Evolutionary conservation across 345 rosid genomes (phyloP).

Genomic region (Garcia nutans): DNA sequence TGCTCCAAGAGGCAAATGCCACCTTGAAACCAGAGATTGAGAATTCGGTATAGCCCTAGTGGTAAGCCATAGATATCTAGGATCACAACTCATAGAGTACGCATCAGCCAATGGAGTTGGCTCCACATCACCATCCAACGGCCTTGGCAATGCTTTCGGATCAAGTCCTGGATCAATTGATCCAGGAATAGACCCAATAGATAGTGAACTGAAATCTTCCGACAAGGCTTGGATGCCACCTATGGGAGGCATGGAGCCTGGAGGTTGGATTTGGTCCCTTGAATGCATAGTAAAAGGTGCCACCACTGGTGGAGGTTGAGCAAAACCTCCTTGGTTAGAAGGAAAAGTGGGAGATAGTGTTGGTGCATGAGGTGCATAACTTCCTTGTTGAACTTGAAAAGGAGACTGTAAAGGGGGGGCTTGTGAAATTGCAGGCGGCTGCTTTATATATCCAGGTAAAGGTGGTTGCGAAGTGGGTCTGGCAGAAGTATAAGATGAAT

Average conservation of each 20-base stretch:
- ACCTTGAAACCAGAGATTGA: slow-evolving; percentile 85
- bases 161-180: slow-evolving; percentile 81
- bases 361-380: slow-evolving; percentile 41
- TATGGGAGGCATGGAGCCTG: slow-evolving; percentile 62
- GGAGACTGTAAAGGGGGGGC: slow-evolving; percentile 51
- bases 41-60: slow-evolving; percentile 88
- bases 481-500: slow-evolving; percentile 41
- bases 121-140: slow-evolving; percentile 91
- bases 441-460: slow-evolving; percentile 67
- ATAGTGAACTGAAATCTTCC: slow-evolving; percentile 84
- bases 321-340: slow-evolving; percentile 54
- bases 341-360: slow-evolving; percentile 47
- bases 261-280: slow-evolving; percentile 59
- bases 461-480: slow-evolving; percentile 44
- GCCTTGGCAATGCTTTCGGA: slow-evolving; percentile 78
- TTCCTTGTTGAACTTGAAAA: slow-evolving; percentile 54
- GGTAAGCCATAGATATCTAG: slow-evolving; percentile 84
- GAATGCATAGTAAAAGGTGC: slow-evolving; percentile 39
- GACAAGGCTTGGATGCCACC: slow-evolving; percentile 63
- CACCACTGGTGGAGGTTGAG: slow-evolving; percentile 39
- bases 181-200: slow-evolving; percentile 76
- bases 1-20: slow-evolving; percentile 99
- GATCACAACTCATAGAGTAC: slow-evolving; percentile 76
- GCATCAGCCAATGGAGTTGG: slow-evolving; percentile 57
- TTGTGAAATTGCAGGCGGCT: slow-evolving; percentile 40